A percentile compares a stretch with the other conserved stretches of the same genome.
Evolutionary conservation across 164 flowering plant genomes (phyloP).

Genomic region (Umbilicus rupestris): DNA sequence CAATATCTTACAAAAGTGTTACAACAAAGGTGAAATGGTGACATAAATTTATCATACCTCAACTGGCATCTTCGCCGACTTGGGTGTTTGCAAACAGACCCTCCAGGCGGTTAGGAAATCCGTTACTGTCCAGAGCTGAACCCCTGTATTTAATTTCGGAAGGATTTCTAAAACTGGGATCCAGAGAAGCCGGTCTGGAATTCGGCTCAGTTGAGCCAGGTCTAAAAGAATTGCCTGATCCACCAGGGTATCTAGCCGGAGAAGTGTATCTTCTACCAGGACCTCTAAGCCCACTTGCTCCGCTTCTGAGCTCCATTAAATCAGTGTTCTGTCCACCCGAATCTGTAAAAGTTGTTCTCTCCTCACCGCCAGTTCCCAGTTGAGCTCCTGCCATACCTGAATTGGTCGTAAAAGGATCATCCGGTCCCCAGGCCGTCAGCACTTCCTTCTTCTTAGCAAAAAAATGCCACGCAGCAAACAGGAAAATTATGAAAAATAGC

Average conservation of each 20-base stretch:
- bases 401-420: conserved; percentile 66
- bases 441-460: conserved; percentile 89
- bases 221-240: conserved; percentile 46
- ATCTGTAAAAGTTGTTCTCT: conserved; percentile 49
- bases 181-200: conserved; percentile 40
- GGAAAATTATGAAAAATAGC: conserved; percentile 66
- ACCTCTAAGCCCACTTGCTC: conserved; percentile 49
- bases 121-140: conserved; percentile 34
- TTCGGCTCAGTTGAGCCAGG: conserved; percentile 35
- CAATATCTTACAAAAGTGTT: no score
- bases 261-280: conserved; percentile 64
- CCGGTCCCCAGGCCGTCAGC: conserved; percentile 81
- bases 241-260: conserved; percentile 58
- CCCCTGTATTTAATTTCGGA: conserved; percentile 70
- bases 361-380: conserved; percentile 41
- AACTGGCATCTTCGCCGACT: conserved; percentile 45
- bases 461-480: conserved; percentile 80
- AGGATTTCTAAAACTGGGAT: conserved; percentile 47
- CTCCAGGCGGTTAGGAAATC: conserved; percentile 25
- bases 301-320: conserved; percentile 56
- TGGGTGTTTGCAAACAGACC: conserved; percentile 43
- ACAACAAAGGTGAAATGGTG: no score
- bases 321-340: conserved; percentile 53
- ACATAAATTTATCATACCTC: no score
- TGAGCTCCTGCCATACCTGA: conserved; percentile 41